phyloP scores from a whole-genome alignment of 257 asterid genomes.

The Salvia splendens region DNA sequence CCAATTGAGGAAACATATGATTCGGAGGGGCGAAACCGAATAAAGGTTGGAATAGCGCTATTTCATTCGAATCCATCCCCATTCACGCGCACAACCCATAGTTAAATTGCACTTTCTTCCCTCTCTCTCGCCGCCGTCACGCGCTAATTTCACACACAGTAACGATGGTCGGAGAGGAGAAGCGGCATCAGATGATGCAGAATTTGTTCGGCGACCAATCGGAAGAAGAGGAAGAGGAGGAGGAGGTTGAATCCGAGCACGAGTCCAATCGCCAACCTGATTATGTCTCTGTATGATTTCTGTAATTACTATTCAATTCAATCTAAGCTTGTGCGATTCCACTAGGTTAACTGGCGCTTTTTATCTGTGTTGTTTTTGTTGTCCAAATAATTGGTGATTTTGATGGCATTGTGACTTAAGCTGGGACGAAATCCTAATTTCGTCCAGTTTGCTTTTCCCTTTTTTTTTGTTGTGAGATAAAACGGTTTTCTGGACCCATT shows the following conservation, averaged over 20 bases:
- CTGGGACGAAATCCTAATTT: neutral
- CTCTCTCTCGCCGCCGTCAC: neutral
- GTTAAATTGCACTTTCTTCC: neutral
- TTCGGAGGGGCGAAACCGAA: too few relatives aligned
- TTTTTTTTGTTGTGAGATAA: too few relatives aligned
- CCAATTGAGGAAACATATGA: too few relatives aligned
- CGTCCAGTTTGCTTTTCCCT: neutral
- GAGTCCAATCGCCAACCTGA: constrained; percentile 91
- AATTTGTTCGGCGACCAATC: constrained; percentile 97
- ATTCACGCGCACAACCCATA: constrained; percentile 1
- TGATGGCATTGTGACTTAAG: constrained; percentile 12
- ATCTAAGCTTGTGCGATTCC: neutral
- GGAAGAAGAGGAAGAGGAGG: constrained; percentile 91
- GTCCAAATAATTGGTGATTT: neutral
- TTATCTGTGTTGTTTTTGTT: too few relatives aligned
- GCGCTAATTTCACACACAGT: constrained; percentile 14
- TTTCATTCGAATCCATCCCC: neutral
- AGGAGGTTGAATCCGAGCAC: constrained; percentile 92
- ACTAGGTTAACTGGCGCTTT: neutral
- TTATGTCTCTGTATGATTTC: constrained; percentile 62
- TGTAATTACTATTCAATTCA: neutral
- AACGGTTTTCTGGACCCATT: neutral
- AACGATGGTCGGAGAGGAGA: constrained; percentile 91
- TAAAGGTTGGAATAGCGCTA: too few relatives aligned
- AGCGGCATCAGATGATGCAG: constrained; percentile 99